phyloP scores from a whole-genome alignment of 2,329 filamentous ascomycete genomes.

The Aureobasidium sp. region DNA sequence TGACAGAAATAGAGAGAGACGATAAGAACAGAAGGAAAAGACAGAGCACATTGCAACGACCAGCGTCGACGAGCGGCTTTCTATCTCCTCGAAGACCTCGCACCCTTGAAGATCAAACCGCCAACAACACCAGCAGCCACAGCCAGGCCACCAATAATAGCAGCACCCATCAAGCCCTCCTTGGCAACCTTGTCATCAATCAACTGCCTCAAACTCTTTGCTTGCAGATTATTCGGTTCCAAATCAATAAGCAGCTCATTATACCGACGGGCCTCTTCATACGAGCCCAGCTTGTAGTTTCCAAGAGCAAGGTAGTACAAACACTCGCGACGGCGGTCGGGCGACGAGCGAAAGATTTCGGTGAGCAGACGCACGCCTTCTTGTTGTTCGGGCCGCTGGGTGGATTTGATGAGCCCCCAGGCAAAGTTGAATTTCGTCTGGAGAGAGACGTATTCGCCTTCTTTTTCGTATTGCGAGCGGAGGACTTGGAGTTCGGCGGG shows the following conservation, averaged over 20 bases:
- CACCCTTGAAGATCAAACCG: constrained; percentile 73
- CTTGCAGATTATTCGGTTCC: constrained; percentile 87
- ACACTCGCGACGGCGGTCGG: constrained; percentile 91
- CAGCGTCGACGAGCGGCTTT: background rate
- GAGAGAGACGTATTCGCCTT: constrained; percentile 91
- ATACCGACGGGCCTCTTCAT: constrained; percentile 87
- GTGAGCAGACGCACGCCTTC: constrained; percentile 87
- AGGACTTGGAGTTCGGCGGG: constrained; percentile 87
- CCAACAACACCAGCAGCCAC: constrained; percentile 91
- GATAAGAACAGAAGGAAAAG: background rate
- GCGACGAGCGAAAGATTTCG: constrained; percentile 91
- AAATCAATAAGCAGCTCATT: constrained; percentile 88
- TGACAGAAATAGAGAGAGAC: background rate
- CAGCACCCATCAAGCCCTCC: constrained; percentile 89
- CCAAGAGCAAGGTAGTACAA: constrained; percentile 96
- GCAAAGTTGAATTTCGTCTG: constrained; percentile 99
- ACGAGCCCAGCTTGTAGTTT: constrained; percentile 98
- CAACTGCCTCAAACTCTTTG: constrained; percentile 72
- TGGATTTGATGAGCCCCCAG: constrained; percentile 97
- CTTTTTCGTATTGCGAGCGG: constrained; percentile 90
- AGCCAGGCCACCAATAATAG: constrained; percentile 87
- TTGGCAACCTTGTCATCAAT: constrained; percentile 96
- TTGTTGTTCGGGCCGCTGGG: constrained; percentile 77
- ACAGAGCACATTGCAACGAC: background rate
- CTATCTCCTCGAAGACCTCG: constrained; percentile 27